Base-by-base conservation (phyloP, 2,329 filamentous ascomycete species). In the Ilyonectria destructans region DNA sequence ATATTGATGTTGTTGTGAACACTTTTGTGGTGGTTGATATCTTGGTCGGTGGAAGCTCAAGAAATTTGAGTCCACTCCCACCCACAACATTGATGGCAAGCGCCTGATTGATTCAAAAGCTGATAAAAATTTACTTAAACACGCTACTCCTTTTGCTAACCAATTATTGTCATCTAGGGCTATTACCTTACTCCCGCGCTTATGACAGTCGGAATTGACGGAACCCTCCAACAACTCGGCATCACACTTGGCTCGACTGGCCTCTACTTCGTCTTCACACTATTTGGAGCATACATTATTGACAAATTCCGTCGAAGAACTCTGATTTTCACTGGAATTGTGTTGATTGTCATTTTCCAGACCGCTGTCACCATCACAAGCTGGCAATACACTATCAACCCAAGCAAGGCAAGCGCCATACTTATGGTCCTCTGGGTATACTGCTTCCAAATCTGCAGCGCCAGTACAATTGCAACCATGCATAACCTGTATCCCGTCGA, bases 401-500 rank as follows among this genome's bases (percentile, higher is more conserved):
- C 57, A 7, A 58, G 46, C 57, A 71, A 29, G 21, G 17, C 17
- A 12, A 66, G 8, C 56, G 59, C 35, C 17, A 46, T 10, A 2
- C 62, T 75, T 4, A 75, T 70, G 5, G 70, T 75, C 0, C 17
- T 72, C 1, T 75, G 72, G 72, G 72, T 75, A 4, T 75, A 70
- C 23, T 63, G 59, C 29, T 75, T 71, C 43, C 73, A 75, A 33
- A 71, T 75, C 2, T 74, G 72, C 51, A 75, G 73, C 26, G 72
- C 73, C n/a, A 67, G 65, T 15, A 70, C 69, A 17, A 74, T 75
- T n/a, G 73, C 73, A 1, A 75, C 72, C 2, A 74, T 74, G 72
- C 73, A 75, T 31, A 74, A 74, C 26, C 10, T 74, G 7, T 74
- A 74, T 6, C 73, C 73, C 2, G 73, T 75, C 3, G 73, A 75